These are phyloP conservation scores for Penicillium silybi DNA, from an alignment of 495 filamentous ascomycete species.

Conservation along the genomic window DNA sequence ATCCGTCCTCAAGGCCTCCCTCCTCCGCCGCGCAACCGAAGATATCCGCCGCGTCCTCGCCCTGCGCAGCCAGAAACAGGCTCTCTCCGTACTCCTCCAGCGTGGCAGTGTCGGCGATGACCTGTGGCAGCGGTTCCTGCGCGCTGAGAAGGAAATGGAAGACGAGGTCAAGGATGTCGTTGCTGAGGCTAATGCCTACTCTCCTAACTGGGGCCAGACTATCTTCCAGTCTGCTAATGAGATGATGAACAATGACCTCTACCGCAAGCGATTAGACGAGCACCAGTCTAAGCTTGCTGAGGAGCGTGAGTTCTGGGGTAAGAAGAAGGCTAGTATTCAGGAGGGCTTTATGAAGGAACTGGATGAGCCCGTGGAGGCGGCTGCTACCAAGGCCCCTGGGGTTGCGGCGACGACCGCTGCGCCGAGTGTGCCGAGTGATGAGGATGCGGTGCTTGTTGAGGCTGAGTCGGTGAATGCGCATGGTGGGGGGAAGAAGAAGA, in stretches of 20 bases:
- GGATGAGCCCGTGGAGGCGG: conserved; percentile 41
- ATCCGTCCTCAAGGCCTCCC: conserved; percentile 81
- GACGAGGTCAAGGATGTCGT: conserved; percentile 93
- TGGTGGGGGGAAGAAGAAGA: conserved; percentile 54
- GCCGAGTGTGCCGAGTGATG: conserved; percentile 56
- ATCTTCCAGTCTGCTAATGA: conserved; percentile 95
- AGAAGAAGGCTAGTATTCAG: conserved; percentile 71
- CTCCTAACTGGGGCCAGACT: conserved; percentile 79
- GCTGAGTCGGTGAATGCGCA: conserved; percentile 38
- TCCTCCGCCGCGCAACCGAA: conserved; percentile 82
- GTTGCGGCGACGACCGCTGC: conserved; percentile 14
- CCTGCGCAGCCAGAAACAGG: conserved; percentile 78
- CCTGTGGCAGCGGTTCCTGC: conserved; percentile 84
- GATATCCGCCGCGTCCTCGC: conserved; percentile 88
- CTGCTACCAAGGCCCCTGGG: conserved; percentile 30
- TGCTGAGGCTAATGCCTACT: conserved; percentile 87
- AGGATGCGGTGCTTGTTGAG: conserved; percentile 84
- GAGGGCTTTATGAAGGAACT: conserved; percentile 82
- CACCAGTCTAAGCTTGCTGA: conserved; percentile 61
- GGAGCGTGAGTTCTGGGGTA: conserved; percentile 88
- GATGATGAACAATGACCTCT: conserved; percentile 64
- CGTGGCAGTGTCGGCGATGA: conserved; percentile 94
- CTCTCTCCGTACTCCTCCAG: conserved; percentile 76
- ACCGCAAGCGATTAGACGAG: conserved; percentile 57
- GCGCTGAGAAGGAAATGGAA: conserved; percentile 96